Base-by-base conservation (phyloP, 257 asterid species). In the Nicotiana noctiflora region DNA sequence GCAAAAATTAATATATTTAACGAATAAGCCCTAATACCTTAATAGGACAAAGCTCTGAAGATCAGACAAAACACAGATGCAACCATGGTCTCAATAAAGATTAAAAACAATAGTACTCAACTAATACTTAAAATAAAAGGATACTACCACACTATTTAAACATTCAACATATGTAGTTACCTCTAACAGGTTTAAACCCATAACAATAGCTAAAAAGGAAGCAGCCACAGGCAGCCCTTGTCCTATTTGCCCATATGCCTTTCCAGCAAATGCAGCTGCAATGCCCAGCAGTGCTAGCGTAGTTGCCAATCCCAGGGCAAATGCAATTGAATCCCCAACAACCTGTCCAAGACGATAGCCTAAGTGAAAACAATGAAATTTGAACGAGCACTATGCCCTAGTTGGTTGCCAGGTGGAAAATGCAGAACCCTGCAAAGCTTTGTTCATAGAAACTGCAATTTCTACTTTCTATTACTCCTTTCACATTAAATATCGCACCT, bases 241-340 rank as follows among this genome's bases (percentile, higher is more conserved):
- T 62, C 99, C 98, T 53, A 95, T 84, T 85, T 95, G 99, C 83
- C 98, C 99, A 83, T 93, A 95, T 37, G 99, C 98, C 89, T 93
- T 95, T 83, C 99, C 99, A 74, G 99, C 99, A 88, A 93, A 91
- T 64, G 99, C 94, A 81, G 99, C 99, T 57, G 89, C 99, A 62
- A 95, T 82, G 56, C 99, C 99, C 75, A 95, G 95, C 62, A 95
- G 83, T 77, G 99, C 99, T 82, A 95, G 82, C 13, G 99, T 92
- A 27, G 98, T 95, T 7, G 99, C 99, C 89, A 95, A 85, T 82
- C 99, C 99, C 89, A 95, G 85, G 21, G 99, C 97, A 87, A 95
- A 93, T 32, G 99, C 88, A 84, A 93, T 57, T 15, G 99, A 95
- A 84, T 93, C 90, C 84, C 97, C 97, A 57, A 93, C 79, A 76